Conservation (phyloP, 2,329 filamentous ascomycete genomes). For the Aspergillus cejpii region DNA sequence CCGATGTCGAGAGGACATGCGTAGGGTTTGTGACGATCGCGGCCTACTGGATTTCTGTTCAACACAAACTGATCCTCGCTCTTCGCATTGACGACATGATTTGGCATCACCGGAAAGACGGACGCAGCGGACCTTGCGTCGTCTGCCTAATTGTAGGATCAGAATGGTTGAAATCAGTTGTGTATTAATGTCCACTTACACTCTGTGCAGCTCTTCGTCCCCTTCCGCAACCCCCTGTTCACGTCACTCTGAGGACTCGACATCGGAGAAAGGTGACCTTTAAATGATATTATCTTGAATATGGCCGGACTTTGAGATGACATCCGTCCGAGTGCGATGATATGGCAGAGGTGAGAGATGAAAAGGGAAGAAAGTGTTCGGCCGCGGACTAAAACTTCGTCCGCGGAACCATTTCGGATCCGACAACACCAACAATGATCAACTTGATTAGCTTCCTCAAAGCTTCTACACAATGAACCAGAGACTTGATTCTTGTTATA, state of each 20-base stretch:
- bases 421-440: not conserved
- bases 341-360: not conserved
- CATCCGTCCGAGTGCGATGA: not conserved
- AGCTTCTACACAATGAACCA: not conserved
- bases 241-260: constrained; percentile 2
- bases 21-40: constrained; percentile 7
- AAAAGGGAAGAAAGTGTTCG: not conserved
- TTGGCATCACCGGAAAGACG: constrained; percentile 10
- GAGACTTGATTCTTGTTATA: not conserved
- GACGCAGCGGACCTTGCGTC: constrained; percentile 18
- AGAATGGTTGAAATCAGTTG: not conserved
- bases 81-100: constrained; percentile 15
- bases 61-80: constrained; percentile 13
- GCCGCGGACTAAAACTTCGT: constrained; percentile 9
- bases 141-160: constrained; percentile 9
- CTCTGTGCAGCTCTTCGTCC: constrained; percentile 19
- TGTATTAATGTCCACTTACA: constrained; percentile 8
- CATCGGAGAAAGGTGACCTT: not conserved
- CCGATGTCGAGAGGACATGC: constrained; percentile 13
- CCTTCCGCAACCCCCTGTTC: constrained; percentile 7
- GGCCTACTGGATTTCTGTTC: constrained; percentile 8
- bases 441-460: not conserved
- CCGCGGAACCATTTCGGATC: constrained; percentile 5
- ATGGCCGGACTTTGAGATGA: not conserved
- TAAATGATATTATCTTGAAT: not conserved